Conservation (phyloP, 805 yeast species). For the Saccharomycopsis sp. region DNA sequence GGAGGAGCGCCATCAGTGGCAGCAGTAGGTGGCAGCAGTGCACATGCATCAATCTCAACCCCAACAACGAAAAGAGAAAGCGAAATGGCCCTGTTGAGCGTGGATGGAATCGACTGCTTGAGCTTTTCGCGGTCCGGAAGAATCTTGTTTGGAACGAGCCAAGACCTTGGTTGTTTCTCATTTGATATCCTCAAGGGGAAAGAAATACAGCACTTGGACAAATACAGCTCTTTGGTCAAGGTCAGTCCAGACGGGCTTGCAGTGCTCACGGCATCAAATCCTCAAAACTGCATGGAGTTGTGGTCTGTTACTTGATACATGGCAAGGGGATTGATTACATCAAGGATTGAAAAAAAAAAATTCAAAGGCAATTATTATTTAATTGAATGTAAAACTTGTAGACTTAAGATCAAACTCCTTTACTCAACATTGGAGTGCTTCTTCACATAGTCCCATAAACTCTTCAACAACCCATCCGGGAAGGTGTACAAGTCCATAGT, state of each 20-base stretch:
- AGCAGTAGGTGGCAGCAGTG: no score
- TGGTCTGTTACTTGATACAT: no score
- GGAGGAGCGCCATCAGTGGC: background rate
- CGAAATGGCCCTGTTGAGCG: constrained; percentile 22
- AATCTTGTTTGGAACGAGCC: constrained; percentile 62
- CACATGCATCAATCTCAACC: background rate
- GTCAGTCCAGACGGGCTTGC: constrained; percentile 73
- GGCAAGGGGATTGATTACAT: no score
- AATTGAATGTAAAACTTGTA: background rate
- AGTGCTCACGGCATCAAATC: constrained; percentile 66
- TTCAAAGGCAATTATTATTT: no score
- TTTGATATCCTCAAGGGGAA: constrained; percentile 70
- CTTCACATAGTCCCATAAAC: constrained; percentile 90
- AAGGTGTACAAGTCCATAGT: constrained; percentile 91
- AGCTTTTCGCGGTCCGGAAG: constrained; percentile 72
- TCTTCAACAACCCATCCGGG: constrained; percentile 83
- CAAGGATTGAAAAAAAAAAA: no score
- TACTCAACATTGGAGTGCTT: constrained; percentile 37
- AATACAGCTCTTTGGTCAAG: constrained; percentile 53
- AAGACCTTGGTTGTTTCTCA: constrained; percentile 63
- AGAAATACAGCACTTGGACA: constrained; percentile 56
- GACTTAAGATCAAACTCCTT: no score
- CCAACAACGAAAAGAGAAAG: constrained; percentile 16
- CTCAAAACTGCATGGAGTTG: constrained; percentile 60
- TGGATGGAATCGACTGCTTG: constrained; percentile 62